phyloP scores from a whole-genome alignment of 495 filamentous ascomycete genomes.

The Penicillium roqueforti region DNA sequence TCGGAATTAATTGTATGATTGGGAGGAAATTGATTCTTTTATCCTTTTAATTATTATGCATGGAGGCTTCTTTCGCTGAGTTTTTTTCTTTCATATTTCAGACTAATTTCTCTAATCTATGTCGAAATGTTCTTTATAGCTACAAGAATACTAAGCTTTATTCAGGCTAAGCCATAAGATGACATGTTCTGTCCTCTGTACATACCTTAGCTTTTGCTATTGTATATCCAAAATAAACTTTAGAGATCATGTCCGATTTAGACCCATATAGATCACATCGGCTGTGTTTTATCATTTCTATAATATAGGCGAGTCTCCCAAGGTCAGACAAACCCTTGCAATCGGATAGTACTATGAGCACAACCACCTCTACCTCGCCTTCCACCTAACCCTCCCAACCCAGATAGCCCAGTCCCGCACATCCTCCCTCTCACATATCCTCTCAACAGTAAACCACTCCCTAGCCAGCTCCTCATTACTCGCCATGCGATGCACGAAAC shows the following conservation, averaged over 20 bases:
- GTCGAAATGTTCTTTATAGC: not conserved
- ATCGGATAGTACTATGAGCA: no score
- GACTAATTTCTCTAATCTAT: not conserved
- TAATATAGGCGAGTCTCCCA: no score
- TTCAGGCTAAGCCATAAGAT: not conserved
- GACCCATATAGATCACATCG: not conserved
- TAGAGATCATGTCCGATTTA: not conserved
- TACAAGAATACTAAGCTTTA: not conserved
- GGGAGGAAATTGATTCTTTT: not conserved
- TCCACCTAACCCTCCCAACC: constrained; percentile 64
- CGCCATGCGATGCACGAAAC: constrained; percentile 73
- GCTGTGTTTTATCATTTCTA: no score
- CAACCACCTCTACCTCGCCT: constrained; percentile 39
- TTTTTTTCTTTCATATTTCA: not conserved
- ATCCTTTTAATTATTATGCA: not conserved
- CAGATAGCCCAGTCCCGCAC: constrained; percentile 64
- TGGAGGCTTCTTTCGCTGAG: not conserved
- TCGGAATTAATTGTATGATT: not conserved
- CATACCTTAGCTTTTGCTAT: not conserved
- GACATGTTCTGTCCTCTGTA: no score
- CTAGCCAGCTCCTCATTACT: constrained; percentile 76
- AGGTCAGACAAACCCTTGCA: no score
- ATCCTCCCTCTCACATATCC: constrained; percentile 65
- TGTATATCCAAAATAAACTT: not conserved
- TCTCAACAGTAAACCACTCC: constrained; percentile 68